Base-by-base conservation (phyloP, 1,284 basidiomycete species). In the Malassezia japonica region DNA sequence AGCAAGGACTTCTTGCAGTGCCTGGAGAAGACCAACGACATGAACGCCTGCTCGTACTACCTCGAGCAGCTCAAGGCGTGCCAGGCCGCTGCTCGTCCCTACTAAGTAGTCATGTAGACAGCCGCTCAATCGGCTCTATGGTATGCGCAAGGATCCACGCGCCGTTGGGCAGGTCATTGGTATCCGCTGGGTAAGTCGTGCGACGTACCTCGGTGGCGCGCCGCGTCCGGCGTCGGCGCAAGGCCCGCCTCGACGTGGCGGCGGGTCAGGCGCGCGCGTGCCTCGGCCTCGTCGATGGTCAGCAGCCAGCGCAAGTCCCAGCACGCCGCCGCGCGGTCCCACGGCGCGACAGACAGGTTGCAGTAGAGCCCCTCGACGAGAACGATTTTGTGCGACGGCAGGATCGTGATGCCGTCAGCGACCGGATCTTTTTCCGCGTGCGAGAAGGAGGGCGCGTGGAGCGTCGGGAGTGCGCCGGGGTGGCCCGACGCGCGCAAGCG, bases 301-400 rank as follows among this genome's bases (percentile, higher is more conserved):
- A 94, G 75, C 74, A 83, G 84, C 79, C 87, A 84, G 13, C 86
- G 77, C 65, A 87, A 82, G 66, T 95, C 85, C 52, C 91, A 77
- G 57, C 80, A 66, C 21, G 75, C 72, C 0, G 82, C 81, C 1
- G 83, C 85, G 15, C 79, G 77, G 1, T 68, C 69, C 91, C 91
- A 95, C 0, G 84, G 83, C 0, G 79, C 76, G 16, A 81, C 75
- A 29, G 82, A 78, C 18, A 89, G 78, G 54, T 87, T 80, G 5
- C 82, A 80, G 72, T 92, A 90, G 8, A 92, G 75, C 0, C 89
- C 87, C 74, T 92, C 87, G 53, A 91, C 79, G 50, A 91, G 72
- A 46, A 92, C 78, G 46, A 92, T 79, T 4, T 83, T 80, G 63
- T 90, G 82, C 27, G 75, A 57, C 0, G 83, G 79, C 23, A 75